A percentile compares a stretch with the other conserved stretches of the same genome.
These are phyloP conservation scores for Mimosa pudica DNA, from an alignment of 306 rosid genomes.

Conservation along the genomic window DNA sequence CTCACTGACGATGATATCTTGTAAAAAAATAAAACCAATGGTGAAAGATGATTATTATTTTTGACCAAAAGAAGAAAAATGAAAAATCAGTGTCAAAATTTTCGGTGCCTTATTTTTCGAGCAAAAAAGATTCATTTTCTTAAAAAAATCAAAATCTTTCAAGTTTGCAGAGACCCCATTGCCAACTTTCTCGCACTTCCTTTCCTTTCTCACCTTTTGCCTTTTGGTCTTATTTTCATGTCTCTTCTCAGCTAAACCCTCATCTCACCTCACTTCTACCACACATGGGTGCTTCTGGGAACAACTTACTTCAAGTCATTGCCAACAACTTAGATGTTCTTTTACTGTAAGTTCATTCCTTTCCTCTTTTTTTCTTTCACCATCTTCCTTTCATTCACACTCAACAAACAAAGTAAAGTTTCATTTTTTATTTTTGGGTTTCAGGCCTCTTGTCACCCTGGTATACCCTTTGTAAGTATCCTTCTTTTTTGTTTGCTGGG, in stretches of 20 bases:
- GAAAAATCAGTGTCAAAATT: neutral
- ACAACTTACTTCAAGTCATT: constrained; percentile 17
- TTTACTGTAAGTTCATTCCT: neutral
- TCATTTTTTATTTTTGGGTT: constrained; percentile 1
- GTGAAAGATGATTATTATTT: too few relatives aligned
- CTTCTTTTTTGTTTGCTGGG: too few relatives aligned
- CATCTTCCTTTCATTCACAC: neutral
- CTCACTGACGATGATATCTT: too few relatives aligned
- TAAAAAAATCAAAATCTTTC: neutral
- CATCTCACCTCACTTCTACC: neutral
- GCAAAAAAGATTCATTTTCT: neutral
- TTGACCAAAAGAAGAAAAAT: neutral
- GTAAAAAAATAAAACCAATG: too few relatives aligned
- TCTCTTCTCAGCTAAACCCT: constrained; percentile 5
- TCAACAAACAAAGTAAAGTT: neutral
- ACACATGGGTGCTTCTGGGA: constrained; percentile 17
- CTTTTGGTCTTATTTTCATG: neutral
- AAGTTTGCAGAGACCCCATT: neutral
- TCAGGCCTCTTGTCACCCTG: constrained; percentile 82
- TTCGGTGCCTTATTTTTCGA: constrained; percentile 22
- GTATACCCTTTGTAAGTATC: constrained; percentile 87
- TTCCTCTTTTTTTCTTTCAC: neutral
- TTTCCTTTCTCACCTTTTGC: neutral
- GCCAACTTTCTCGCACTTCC: constrained; percentile 23
- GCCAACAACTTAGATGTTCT: constrained; percentile 17